Base-by-base conservation (phyloP, 2,329 filamentous ascomycete genomes). In the Cylindrodendrum hubeiense region DNA sequence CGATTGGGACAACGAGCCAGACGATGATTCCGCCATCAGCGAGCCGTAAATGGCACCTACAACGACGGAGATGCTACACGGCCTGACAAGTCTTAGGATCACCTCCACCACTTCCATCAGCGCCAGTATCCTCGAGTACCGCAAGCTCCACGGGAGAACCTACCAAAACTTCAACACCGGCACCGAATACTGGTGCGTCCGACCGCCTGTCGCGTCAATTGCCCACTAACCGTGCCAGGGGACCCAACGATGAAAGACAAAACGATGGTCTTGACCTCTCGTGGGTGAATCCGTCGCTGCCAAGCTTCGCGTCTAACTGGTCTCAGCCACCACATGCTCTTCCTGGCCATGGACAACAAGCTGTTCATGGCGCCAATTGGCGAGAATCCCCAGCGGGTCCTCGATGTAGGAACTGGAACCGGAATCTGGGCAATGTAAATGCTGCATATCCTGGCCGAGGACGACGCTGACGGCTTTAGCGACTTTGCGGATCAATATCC, bases 401-500 rank as follows among this genome's bases (percentile, higher is more conserved):
- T 67, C 17, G 64, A 65, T 22, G 47, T 65, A 2, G 64, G 60
- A 10, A 67, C 64, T 1, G 64, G 64, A 15, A 65, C 64, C 0
- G 60, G 60, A 2, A 57, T 67, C 17, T 67, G 51, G 64, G 64
- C 60, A 10, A 65, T 89, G 63, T 21, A 2, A 72, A 67, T 26
- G n/a, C n/a, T 86, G 88, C 10, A 33, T 21, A 4, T 26, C 21
- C 43, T 43, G 6, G 26, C 8, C 6, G 24, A n/a, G 21, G 28
- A 30, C 13, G n/a, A 22, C 28, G n/a, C 49, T 49, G 37, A 61
- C 19, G 46, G 30, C 22, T 47, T n/a, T 33, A 88, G 89, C 65
- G 87, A 87, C 64, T 74, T 79, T 56, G 74, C 79, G 67, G 74
- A 85, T 60, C 65, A 80, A 8, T 83, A 82, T 44, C 84, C 84